Evolutionary conservation across 1,284 basidiomycete genomes (phyloP).

Genomic region (Rhodotorula sp.): DNA sequence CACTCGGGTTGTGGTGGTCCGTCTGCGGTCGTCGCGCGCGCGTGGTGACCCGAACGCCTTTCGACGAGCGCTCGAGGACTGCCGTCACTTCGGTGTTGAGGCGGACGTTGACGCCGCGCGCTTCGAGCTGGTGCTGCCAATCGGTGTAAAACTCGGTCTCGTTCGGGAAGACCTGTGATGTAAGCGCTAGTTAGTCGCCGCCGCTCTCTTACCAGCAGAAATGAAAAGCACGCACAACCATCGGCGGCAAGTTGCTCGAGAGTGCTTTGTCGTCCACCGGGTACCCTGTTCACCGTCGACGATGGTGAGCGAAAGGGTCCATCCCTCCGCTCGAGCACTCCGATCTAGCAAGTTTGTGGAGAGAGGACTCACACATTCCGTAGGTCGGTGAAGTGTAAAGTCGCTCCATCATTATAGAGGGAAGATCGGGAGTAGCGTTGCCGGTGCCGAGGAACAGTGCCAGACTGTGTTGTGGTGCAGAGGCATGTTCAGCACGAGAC

Average conservation of each 20-base stretch:
- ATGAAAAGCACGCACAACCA: constrained; percentile 43
- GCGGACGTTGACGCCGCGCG: constrained; percentile 48
- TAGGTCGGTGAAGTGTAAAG: constrained; percentile 53
- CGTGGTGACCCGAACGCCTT: constrained; percentile 47
- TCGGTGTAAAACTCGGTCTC: constrained; percentile 49
- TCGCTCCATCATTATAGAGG: constrained; percentile 52
- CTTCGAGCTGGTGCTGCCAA: constrained; percentile 50
- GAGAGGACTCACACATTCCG: constrained; percentile 48
- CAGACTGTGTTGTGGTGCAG: neutral
- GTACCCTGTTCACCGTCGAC: constrained; percentile 42
- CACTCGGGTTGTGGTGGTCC: constrained; percentile 50
- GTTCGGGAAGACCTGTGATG: neutral
- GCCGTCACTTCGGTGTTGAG: constrained; percentile 51
- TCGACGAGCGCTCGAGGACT: constrained; percentile 45
- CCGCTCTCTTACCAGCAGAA: no score
- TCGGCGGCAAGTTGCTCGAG: constrained; percentile 51
- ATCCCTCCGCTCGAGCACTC: constrained; percentile 44
- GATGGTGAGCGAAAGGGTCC: neutral
- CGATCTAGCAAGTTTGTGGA: neutral
- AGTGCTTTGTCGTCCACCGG: constrained; percentile 49
- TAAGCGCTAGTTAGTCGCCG: neutral
- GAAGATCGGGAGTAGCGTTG: constrained; percentile 52
- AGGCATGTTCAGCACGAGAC: neutral
- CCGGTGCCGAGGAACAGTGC: constrained; percentile 53
- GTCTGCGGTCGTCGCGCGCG: constrained; percentile 45